Evolutionary conservation across 352 stramenopile species (phyloP).

Genomic region (Pythium dissotocum): DNA sequence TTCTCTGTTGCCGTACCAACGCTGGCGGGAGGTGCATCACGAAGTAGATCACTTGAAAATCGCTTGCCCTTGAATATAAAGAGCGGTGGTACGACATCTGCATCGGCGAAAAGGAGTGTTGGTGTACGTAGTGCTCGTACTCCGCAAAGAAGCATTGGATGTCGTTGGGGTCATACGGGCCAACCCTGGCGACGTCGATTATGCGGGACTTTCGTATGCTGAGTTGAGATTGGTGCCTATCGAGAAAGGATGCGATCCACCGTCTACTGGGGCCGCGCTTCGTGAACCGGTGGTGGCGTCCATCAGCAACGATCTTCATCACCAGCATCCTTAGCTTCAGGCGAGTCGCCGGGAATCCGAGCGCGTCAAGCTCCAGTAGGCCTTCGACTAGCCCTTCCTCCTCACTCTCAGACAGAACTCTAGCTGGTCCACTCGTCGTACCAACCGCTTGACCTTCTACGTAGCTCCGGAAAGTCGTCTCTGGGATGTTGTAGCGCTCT

Average conservation of each 20-base stretch:
- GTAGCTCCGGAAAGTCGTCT: not conserved
- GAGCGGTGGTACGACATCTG: slow-evolving; percentile 1
- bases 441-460: not conserved
- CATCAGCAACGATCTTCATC: not conserved
- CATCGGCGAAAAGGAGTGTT: not conserved
- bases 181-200: not conserved
- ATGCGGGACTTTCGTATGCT: slow-evolving; percentile 14
- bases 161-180: not conserved
- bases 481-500: not conserved
- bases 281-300: not conserved
- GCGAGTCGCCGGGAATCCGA: not conserved
- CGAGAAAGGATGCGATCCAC: not conserved
- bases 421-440: not conserved
- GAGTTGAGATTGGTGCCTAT: not conserved
- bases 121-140: slow-evolving; percentile 2
- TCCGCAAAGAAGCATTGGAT: slow-evolving; percentile 5
- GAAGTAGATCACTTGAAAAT: not conserved
- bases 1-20: slow-evolving; percentile 4
- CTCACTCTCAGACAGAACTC: not conserved
- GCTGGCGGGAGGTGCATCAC: not conserved
- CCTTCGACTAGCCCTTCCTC: not conserved
- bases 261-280: not conserved
- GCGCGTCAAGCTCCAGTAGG: not conserved
- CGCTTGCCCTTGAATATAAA: slow-evolving; percentile 1
- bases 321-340: not conserved